Base-by-base conservation (phyloP, 2,329 filamentous ascomycete genomes). In the Aspergillus fumigatiaffinis region DNA sequence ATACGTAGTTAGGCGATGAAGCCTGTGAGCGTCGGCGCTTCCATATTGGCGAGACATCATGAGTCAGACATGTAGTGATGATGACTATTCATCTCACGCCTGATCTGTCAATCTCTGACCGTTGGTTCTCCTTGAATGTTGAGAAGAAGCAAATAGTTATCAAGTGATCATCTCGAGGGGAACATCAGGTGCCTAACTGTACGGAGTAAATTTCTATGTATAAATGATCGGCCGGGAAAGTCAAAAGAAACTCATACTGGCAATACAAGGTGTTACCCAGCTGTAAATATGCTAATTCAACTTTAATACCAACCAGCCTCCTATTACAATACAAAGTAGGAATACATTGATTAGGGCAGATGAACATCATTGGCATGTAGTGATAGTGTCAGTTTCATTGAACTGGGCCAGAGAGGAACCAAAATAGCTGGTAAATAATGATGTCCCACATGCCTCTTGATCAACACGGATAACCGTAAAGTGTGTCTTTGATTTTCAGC, bases 91-190 rank as follows among this genome's bases (percentile, higher is more conserved):
- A 17, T 17, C 7, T 17, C 32, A 38, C 32, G 2, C 32, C 32
- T 38, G 14, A 38, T 17, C 42, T 46, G 10, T 46, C 21, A 47
- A 47, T 10, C 44, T 6, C 21, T 26, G 12, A 21, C 51, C 21
- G 17, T 17, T 25, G 41, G 51, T 26, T 53, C 2, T 28, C 4
- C 29, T 20, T 14, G n/a, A 42, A 17, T 20, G 32, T 17, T 25
- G 29, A n/a, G 25, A 25, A n/a, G 14, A 53, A 58, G 52, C 38
- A 57, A 60, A 55, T 3, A 54, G 29, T 41, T 12, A 53, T 51
- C 51, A 57, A 59, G 41, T 53, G 56, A 64, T 61, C 58, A 65
- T 57, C 51, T 53, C 42, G 12, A 26, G 42, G 12, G n/a, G 35
- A 49, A 50, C 46, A 47, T 57, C 51, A 46, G 47, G 25, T 48